Percentiles rank a stretch among this genome's conserved stretches.
Evolutionary conservation across 139 green algal genomes (phyloP).

Genomic region (Closterium sp.): DNA sequence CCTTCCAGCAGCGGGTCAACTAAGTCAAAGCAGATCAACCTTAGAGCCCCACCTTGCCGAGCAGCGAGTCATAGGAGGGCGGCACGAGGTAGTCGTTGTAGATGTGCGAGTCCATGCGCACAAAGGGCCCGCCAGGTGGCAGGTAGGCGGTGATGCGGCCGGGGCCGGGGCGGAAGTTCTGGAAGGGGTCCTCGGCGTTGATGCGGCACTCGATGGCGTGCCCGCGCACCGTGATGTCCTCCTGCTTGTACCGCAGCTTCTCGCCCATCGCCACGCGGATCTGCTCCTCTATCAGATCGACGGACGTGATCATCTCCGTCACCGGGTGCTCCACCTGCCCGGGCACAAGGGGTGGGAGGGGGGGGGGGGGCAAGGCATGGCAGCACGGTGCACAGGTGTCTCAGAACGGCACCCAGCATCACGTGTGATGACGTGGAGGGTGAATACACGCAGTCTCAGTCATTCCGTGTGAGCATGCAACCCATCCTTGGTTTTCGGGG

Average conservation of each 20-base stretch:
- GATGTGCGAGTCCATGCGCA: constrained; percentile 94
- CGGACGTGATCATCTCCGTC: constrained; percentile 92
- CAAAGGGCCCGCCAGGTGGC: constrained; percentile 82
- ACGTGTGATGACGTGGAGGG: background rate
- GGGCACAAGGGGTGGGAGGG: too few species aligned
- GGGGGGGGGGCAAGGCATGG: background rate
- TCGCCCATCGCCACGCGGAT: constrained; percentile 83
- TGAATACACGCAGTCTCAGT: background rate
- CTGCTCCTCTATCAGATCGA: constrained; percentile 86
- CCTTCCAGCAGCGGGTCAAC: background rate
- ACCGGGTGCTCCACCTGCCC: constrained; percentile 93
- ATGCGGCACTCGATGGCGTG: constrained; percentile 93
- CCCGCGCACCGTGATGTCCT: constrained; percentile 60
- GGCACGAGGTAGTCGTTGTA: constrained; percentile 94
- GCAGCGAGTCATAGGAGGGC: constrained; percentile 93
- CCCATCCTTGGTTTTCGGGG: background rate
- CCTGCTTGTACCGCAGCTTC: constrained; percentile 65
- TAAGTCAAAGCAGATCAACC: background rate
- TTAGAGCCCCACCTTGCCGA: constrained; percentile 71
- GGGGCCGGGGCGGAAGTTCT: constrained; percentile 83
- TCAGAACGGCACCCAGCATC: background rate
- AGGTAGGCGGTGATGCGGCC: constrained; percentile 83
- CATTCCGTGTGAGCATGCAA: background rate
- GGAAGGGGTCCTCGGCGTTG: constrained; percentile 86
- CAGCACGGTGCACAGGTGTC: background rate